Conservation (phyloP, 345 rosid species). For the Populus deltoides region DNA sequence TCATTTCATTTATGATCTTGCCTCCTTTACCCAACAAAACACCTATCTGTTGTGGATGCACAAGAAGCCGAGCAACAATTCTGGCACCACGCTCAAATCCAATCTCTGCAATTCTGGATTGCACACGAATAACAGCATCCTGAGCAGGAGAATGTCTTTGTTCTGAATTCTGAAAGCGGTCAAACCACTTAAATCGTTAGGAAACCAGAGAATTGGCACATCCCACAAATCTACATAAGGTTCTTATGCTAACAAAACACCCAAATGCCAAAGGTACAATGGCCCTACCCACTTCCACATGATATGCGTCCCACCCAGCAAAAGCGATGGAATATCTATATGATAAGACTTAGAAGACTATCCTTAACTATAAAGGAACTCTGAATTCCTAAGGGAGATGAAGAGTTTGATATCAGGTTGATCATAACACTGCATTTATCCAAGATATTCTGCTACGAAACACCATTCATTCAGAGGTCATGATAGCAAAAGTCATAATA, state of each 20-base stretch:
- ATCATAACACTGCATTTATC: no score
- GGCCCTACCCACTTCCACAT: no score
- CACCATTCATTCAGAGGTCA: background rate
- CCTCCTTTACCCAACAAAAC: slow-evolving; percentile 72
- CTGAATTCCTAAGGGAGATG: no score
- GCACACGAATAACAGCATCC: slow-evolving; percentile 72
- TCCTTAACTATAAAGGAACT: no score
- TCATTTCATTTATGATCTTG: slow-evolving; percentile 59
- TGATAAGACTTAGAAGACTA: no score
- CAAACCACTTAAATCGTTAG: background rate
- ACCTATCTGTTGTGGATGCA: slow-evolving; percentile 61
- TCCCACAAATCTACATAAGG: background rate
- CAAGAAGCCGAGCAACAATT: slow-evolving; percentile 68
- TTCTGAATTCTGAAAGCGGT: slow-evolving; percentile 54
- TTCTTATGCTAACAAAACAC: background rate
- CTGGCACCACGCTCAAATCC: slow-evolving; percentile 68
- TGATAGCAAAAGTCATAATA: background rate
- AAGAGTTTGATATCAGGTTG: no score
- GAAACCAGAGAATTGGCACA: background rate
- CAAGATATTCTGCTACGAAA: no score
- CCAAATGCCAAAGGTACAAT: background rate
- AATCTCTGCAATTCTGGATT: slow-evolving; percentile 62
- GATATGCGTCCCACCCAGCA: no score
- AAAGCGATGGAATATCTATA: no score
- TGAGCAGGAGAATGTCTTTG: slow-evolving; percentile 68